Evolutionary conservation across 345 rosid species (phyloP).

Genomic region (Lepidium aucheri): DNA sequence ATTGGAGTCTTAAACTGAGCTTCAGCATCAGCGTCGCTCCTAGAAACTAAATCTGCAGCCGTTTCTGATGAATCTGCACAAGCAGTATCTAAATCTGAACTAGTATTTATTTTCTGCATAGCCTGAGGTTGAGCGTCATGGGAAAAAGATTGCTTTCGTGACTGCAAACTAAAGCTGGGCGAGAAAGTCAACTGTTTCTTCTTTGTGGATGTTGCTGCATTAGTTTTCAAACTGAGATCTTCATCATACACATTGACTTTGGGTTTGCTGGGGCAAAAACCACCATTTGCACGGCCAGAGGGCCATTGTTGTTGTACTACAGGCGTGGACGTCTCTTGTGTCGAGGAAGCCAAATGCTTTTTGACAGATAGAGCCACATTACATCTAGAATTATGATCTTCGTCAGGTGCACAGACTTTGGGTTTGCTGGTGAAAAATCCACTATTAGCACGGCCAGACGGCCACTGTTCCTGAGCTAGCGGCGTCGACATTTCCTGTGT

Average conservation of each 20-base stretch:
- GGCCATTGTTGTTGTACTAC: slow-evolving; percentile 74
- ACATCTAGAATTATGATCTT: slow-evolving; percentile 36
- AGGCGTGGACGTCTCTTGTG: slow-evolving; percentile 43
- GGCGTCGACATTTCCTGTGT: slow-evolving; percentile 44
- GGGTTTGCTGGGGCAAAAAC: slow-evolving; percentile 51
- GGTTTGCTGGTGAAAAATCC: slow-evolving; percentile 69
- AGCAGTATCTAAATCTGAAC: slow-evolving; percentile 32
- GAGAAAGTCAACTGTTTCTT: slow-evolving; percentile 77
- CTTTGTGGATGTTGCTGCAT: slow-evolving; percentile 44
- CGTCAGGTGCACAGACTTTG: slow-evolving; percentile 33
- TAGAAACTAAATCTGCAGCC: slow-evolving; percentile 32
- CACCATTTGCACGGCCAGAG: slow-evolving; percentile 55
- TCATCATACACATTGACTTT: slow-evolving; percentile 38
- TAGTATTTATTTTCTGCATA: slow-evolving; percentile 29
- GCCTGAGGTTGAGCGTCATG: slow-evolving; percentile 43
- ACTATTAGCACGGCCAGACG: slow-evolving; percentile 57
- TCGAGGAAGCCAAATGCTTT: slow-evolving; percentile 54
- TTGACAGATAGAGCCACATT: slow-evolving; percentile 42
- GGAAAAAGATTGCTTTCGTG: slow-evolving; percentile 38
- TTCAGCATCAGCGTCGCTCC: slow-evolving; percentile 41
- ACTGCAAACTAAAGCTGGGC: slow-evolving; percentile 49
- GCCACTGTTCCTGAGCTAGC: slow-evolving; percentile 70
- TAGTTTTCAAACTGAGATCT: slow-evolving; percentile 39
- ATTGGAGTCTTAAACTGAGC: slow-evolving; percentile 61
- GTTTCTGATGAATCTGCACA: slow-evolving; percentile 32